Evolutionary conservation across 371 early-diverging fungal species (phyloP), one percentile per base, ranked within the genome.

Genomic region (Synchytrium microbalum): DNA sequence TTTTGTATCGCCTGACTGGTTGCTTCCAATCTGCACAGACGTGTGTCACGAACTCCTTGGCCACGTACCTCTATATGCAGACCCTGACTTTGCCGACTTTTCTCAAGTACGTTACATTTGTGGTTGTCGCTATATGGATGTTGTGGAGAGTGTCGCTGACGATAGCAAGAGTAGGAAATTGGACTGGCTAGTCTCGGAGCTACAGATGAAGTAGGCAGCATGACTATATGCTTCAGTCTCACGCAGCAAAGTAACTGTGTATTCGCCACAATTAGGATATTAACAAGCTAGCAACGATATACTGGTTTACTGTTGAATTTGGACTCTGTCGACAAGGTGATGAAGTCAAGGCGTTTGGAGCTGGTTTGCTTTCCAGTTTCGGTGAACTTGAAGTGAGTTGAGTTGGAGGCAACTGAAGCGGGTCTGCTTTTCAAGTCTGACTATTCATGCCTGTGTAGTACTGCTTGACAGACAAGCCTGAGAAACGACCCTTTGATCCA

Each of bases 231-330:
- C 28, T 73, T 80, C 66, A 53, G 64, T 56, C 16, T 23, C 27
- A 24, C 29, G 13, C 25, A 1, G 64, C 51, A 61, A 56, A 32
- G 14, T 66, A 26, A 58, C 30, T 51, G 67, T 2, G 38, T 61
- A 52, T n/a, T n/a, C n/a, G n/a, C n/a, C n/a, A n/a, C n/a, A 32
- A 26, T 59, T 51, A 27, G 19, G 57, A 30, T 55, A 31, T 57
- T 2, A 27, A 54, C 3, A 32, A 24, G 14, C 32, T 68, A 16
- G 28, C 27, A 30, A 32, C 62, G 29, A 89, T 92, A 46, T 90
- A 89, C 72, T 92, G 93, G 92, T 94, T 92, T 69, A 92, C 94
- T 23, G 92, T 94, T 1, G 96, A 96, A 74, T 95, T 95, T 79
- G 98, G 98, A 23, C 72, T 97, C 32, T 92, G 92, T 71, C 84